These are phyloP conservation scores for Plantago rigida DNA, from an alignment of 305 asterid genomes.

Conservation along the genomic window DNA sequence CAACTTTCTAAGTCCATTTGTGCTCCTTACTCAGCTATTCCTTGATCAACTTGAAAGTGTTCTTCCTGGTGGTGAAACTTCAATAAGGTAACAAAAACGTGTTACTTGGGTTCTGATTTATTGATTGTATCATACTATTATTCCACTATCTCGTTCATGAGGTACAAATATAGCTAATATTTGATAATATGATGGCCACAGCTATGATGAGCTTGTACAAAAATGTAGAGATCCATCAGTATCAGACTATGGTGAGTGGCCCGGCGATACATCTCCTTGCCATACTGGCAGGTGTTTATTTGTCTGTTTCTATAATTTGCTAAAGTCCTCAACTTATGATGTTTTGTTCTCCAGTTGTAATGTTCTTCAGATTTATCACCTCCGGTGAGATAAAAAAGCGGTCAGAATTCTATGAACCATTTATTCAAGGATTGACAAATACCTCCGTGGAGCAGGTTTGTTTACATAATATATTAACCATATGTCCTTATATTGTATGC, in stretches of 20 bases:
- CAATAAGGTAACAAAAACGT: constrained; percentile 51
- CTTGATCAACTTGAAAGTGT: constrained; percentile 85
- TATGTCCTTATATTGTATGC: neutral
- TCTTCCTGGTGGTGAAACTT: constrained; percentile 53
- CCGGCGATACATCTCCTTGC: constrained; percentile 19
- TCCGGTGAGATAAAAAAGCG: constrained; percentile 84
- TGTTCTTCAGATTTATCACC: constrained; percentile 96
- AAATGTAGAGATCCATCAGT: constrained; percentile 77
- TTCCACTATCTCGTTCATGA: constrained; percentile 5
- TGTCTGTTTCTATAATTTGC: neutral
- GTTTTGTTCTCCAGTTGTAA: constrained; percentile 55
- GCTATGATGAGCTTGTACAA: constrained; percentile 73
- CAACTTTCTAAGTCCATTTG: constrained; percentile 24
- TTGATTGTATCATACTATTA: constrained; percentile 19
- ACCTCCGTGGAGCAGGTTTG: constrained; percentile 81
- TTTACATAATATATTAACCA: constrained; percentile 3
- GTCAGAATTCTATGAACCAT: constrained; percentile 78
- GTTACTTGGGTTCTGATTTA: constrained; percentile 15
- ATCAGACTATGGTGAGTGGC: constrained; percentile 79
- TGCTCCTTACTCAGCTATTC: constrained; percentile 55
- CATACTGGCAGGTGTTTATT: constrained; percentile 15
- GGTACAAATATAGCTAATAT: constrained; percentile 13
- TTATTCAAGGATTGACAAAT: constrained; percentile 69
- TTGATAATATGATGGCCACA: constrained; percentile 31
- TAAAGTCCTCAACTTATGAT: constrained; percentile 1